Percentiles rank a stretch among this genome's conserved stretches.
Conservation (phyloP, 2,329 filamentous ascomycete genomes). For the Neocucurbitaria cava region DNA sequence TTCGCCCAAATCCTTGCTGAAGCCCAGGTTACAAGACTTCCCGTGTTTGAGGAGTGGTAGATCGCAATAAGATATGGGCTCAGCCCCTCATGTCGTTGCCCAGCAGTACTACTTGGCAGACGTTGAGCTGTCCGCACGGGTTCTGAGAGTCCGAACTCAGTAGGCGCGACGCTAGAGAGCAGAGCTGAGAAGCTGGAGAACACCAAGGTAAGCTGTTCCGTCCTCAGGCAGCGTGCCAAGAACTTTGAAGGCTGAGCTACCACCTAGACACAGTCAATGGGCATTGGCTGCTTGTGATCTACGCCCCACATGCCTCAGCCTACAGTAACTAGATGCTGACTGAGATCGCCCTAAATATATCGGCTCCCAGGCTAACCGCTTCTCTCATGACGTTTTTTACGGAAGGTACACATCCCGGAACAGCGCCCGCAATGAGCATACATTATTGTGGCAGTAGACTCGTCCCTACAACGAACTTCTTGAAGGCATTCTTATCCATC, state of each 20-base stretch:
- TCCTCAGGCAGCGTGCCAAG: background rate
- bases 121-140: slow-evolving; percentile 3
- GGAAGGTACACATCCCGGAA: background rate
- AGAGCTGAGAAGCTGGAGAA: background rate
- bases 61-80: background rate
- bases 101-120: slow-evolving; percentile 6
- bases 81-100: slow-evolving; percentile 5
- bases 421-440: background rate
- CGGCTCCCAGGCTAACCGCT: slow-evolving; percentile 9
- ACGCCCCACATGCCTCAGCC: slow-evolving; percentile 1
- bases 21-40: background rate
- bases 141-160: background rate
- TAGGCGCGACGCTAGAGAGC: too few relatives aligned
- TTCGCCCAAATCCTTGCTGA: too few relatives aligned
- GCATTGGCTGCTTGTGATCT: slow-evolving; percentile 1
- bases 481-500: background rate
- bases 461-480: background rate
- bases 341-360: slow-evolving; percentile 21
- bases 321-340: slow-evolving; percentile 19
- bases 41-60: background rate
- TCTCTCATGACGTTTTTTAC: background rate
- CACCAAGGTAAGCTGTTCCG: background rate
- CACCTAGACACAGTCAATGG: background rate
- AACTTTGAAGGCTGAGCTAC: background rate
- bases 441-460: background rate